These are phyloP conservation scores for Botrytis deweyae DNA, from an alignment of 2,329 filamentous ascomycete genomes.

Conservation along the genomic window DNA sequence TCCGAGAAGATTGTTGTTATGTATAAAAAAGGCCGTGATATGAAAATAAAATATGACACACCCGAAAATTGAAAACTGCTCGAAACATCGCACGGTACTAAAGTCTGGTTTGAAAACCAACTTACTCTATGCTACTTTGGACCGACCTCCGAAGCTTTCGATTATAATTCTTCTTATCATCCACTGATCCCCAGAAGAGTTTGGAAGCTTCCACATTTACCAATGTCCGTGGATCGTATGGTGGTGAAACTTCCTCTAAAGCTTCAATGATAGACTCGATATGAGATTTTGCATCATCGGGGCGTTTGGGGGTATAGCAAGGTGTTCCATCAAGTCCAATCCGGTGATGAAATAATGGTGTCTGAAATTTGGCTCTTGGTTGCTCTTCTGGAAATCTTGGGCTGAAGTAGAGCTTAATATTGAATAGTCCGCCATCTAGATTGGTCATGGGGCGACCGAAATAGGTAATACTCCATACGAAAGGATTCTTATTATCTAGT, in stretches of 20 bases:
- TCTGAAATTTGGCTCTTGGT: conserved; percentile 78
- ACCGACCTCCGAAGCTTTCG: conserved; percentile 77
- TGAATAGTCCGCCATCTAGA: conserved; percentile 86
- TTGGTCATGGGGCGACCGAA: conserved; percentile 92
- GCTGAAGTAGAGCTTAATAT: conserved; percentile 76
- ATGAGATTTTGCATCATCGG: conserved; percentile 78
- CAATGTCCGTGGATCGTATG: conserved; percentile 85
- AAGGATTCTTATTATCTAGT: conserved; percentile 79
- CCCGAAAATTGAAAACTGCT: neutral
- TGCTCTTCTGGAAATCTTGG: conserved; percentile 85
- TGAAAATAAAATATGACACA: neutral
- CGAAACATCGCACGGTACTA: neutral
- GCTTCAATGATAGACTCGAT: conserved; percentile 78
- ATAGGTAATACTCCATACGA: conserved; percentile 84
- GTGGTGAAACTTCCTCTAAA: conserved; percentile 83
- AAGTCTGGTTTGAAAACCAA: neutral
- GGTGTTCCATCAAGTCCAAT: conserved; percentile 77
- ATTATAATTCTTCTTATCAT: conserved; percentile 82
- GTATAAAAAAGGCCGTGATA: neutral
- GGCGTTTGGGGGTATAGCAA: conserved; percentile 72
- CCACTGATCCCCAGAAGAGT: conserved; percentile 78
- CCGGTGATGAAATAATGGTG: conserved; percentile 82
- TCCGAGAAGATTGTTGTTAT: neutral
- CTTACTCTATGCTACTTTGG: conserved; percentile 62
- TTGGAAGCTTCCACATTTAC: conserved; percentile 84